phyloP scores from a whole-genome alignment of 2,329 filamentous ascomycete genomes.

The Epichloe baconii region DNA sequence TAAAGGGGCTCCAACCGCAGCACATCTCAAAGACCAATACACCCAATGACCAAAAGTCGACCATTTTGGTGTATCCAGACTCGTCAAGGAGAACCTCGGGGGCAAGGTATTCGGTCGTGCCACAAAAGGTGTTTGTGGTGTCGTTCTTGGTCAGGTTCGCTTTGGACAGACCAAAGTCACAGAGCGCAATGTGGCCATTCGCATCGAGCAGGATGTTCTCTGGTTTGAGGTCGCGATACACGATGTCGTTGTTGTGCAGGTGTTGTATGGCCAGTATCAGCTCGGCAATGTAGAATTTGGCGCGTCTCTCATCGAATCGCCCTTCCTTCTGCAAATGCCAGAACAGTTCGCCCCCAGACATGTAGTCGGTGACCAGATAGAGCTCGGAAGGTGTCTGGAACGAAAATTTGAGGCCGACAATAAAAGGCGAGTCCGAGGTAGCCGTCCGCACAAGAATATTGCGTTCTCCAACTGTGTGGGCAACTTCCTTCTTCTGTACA shows the following conservation, averaged over 20 bases:
- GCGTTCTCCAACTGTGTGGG: constrained; percentile 89
- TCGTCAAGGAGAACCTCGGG: constrained; percentile 93
- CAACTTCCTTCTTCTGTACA: constrained; percentile 98
- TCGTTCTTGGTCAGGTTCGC: constrained; percentile 94
- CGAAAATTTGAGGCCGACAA: constrained; percentile 94
- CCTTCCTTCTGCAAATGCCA: constrained; percentile 98
- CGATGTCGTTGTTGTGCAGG: constrained; percentile 91
- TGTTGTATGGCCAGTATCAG: constrained; percentile 91
- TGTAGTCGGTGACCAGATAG: constrained; percentile 97
- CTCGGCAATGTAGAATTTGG: constrained; percentile 98
- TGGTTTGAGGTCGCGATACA: constrained; percentile 93
- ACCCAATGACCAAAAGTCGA: constrained; percentile 97
- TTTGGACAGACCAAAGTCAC: constrained; percentile 95
- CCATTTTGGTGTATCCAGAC: constrained; percentile 98
- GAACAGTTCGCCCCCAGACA: constrained; percentile 96
- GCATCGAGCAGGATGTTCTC: constrained; percentile 96
- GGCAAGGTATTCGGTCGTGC: constrained; percentile 93
- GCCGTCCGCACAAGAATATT: constrained; percentile 96
- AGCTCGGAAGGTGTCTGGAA: constrained; percentile 96
- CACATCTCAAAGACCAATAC: constrained; percentile 99
- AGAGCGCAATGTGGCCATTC: constrained; percentile 94
- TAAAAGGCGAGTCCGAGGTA: constrained; percentile 91
- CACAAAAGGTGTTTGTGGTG: constrained; percentile 97
- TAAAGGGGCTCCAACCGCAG: constrained; percentile 98
- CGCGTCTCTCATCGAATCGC: constrained; percentile 83